Evolutionary conservation across 441 rosid genomes (phyloP).

Genomic region (Daphne laureola): DNA sequence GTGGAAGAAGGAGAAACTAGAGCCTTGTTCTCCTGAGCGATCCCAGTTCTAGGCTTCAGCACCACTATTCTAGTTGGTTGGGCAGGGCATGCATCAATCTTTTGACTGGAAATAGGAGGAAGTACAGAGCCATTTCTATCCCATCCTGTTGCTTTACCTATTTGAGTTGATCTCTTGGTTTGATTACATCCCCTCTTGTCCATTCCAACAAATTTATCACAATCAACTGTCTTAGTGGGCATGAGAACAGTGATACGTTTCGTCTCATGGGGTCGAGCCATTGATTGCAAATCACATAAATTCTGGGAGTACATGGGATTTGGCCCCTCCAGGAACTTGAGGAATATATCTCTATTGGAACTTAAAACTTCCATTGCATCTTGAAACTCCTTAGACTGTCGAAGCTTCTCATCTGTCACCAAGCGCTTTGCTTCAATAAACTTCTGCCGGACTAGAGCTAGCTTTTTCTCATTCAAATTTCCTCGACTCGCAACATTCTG

Average conservation of each 20-base stretch:
- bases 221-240: conserved; percentile 66
- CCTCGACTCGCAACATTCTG: conserved; percentile 41
- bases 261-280: conserved; percentile 57
- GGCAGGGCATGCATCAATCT: conserved; percentile 38
- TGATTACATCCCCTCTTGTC: conserved; percentile 41
- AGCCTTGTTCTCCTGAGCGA: conserved; percentile 38
- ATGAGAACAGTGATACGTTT: conserved; percentile 84
- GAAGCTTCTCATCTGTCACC: conserved; percentile 65
- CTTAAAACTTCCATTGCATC: conserved; percentile 83
- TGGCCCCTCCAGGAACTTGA: conserved; percentile 72
- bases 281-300: conserved; percentile 37
- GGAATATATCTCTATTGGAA: conserved; percentile 69
- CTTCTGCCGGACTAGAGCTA: conserved; percentile 82
- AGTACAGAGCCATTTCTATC: conserved; percentile 29
- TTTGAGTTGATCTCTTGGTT: conserved; percentile 31
- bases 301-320: conserved; percentile 58
- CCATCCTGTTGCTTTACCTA: conserved; percentile 37
- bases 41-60: conserved; percentile 78
- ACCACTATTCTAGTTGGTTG: conserved; percentile 85
- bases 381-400: conserved; percentile 74
- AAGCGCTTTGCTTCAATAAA: conserved; percentile 81
- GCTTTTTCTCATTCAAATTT: conserved; percentile 34
- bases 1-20: conserved; percentile 36
- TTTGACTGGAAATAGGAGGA: conserved; percentile 31
- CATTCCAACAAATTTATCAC: conserved; percentile 34